Percentiles rank a stretch among this genome's conserved stretches.
Evolutionary conservation across 73 alveolate species (phyloP).

Genomic region (Paramecium sonneborni): DNA sequence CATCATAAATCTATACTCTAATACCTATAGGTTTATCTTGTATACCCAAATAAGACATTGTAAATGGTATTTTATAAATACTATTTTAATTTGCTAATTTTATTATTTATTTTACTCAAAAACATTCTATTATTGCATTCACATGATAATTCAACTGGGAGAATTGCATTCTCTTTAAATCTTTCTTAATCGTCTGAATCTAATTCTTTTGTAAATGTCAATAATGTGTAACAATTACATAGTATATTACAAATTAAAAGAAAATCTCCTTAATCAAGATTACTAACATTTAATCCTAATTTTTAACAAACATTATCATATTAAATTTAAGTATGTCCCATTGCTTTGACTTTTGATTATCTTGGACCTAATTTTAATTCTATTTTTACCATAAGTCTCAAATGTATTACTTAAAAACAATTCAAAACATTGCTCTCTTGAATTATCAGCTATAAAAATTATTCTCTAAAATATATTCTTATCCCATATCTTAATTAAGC

Average conservation of each 20-base stretch:
- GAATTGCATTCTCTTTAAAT: conserved; percentile 1
- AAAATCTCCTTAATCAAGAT: neutral
- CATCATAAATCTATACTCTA: conserved; percentile 28
- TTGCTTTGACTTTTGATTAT: conserved; percentile 2
- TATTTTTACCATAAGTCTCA: conserved; percentile 17
- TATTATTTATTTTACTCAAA: neutral
- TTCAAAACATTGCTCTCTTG: conserved; percentile 46
- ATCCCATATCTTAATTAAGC: conserved; percentile 37
- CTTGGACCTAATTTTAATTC: conserved; percentile 5
- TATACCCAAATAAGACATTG: conserved; percentile 29
- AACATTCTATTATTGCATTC: neutral
- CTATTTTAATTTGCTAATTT: neutral
- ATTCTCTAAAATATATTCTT: neutral
- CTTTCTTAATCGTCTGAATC: conserved; percentile 36
- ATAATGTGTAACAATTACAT: neutral
- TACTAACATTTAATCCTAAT: neutral
- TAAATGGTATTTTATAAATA: neutral
- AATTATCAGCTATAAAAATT: conserved; percentile 9
- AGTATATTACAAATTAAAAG: neutral
- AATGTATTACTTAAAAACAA: neutral
- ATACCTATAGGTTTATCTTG: conserved; percentile 22
- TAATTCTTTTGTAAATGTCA: conserved; percentile 9
- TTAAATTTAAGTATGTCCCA: neutral
- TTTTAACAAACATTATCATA: conserved; percentile 19
- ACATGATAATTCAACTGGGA: neutral